Base-by-base conservation (phyloP, 352 stramenopile genomes). In the Phytophthora hybrid region DNA sequence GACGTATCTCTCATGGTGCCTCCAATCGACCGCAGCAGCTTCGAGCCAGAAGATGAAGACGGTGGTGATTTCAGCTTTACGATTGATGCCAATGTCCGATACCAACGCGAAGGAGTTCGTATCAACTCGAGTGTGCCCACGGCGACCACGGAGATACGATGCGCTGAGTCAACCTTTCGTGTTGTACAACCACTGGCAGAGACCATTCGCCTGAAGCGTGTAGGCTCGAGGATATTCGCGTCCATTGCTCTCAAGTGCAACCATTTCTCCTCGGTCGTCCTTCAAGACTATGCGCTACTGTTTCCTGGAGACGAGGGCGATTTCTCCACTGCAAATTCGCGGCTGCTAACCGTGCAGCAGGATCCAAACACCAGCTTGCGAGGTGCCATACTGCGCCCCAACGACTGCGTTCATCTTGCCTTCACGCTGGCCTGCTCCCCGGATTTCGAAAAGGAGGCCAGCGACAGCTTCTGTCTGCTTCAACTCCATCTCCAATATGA, bases 211-310 rank as follows among this genome's bases (percentile, higher is more conserved):
- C 69, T 89, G 3, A 79, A 84, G 37, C 81, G 78, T 18, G 73
- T 87, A 4, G 77, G 59, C 9, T 51, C 59, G 7, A 68, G 62
- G 49, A 55, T 85, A 39, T 75, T 86, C 37, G 57, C 47, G 0
- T 80, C 79, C 0, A 58, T 89, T 31, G 63, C 75, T 13, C 77
- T 90, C 10, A 79, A 69, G 4, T 90, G 81, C 60, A 87, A 87
- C 60, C 41, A 49, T 4, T 64, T 77, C 8, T 49, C 73, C 6
- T 46, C 72, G 4, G 23, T 90, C 31, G 11, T 63, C 7, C 29
- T 90, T 14, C 69, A 37, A 44, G 77, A 85, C 44, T 90, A 88
- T 37, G 51, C 63, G 19, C 34, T 88, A 44, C 32, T 53, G 21
- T 74, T 65, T 18, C 47, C 61, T 9, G 26, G 13, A 59, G 9